Conservation (phyloP, 805 yeast species). For the Debaryomyces maramus region DNA sequence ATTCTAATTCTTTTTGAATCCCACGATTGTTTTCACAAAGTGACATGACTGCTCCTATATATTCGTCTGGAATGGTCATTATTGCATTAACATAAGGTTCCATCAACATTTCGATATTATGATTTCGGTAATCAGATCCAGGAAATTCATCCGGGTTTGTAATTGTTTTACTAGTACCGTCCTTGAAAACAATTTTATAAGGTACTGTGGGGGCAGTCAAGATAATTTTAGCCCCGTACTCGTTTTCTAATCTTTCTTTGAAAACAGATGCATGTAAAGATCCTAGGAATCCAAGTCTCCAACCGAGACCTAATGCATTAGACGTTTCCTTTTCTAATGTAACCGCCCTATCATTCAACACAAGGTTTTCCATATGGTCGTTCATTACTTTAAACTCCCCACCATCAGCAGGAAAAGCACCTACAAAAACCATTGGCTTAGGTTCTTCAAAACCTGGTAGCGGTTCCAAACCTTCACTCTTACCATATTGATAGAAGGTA, state of each 20-base stretch:
- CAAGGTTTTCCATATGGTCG: slow-evolving; percentile 85
- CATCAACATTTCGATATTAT: slow-evolving; percentile 51
- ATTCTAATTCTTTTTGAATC: slow-evolving; percentile 73
- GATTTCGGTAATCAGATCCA: slow-evolving; percentile 46
- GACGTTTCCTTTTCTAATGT: slow-evolving; percentile 88
- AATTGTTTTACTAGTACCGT: slow-evolving; percentile 64
- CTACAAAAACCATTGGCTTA: slow-evolving; percentile 97
- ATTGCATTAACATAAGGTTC: slow-evolving; percentile 92
- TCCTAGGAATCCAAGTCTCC: slow-evolving; percentile 95
- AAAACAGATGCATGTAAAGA: slow-evolving; percentile 94
- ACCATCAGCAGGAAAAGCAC: slow-evolving; percentile 97
- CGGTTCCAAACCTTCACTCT: slow-evolving; percentile 60
- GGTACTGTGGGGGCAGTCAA: slow-evolving; percentile 97
- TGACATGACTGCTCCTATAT: slow-evolving; percentile 81
- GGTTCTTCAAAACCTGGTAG: slow-evolving; percentile 95
- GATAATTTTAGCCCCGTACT: slow-evolving; percentile 88
- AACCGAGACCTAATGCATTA: slow-evolving; percentile 93
- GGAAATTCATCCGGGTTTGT: slow-evolving; percentile 96
- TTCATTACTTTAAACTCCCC: slow-evolving; percentile 85
- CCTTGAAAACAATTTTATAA: slow-evolving; percentile 67
- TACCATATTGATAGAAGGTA: slow-evolving; percentile 68
- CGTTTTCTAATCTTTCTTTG: slow-evolving; percentile 86
- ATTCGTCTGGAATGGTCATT: slow-evolving; percentile 89
- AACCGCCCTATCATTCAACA: slow-evolving; percentile 89
- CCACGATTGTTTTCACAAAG: slow-evolving; percentile 86